Percentiles rank a stretch among this genome's conserved stretches.
These are phyloP conservation scores for Ganoderma sinense DNA, from an alignment of 1,284 basidiomycete species.

Conservation along the genomic window DNA sequence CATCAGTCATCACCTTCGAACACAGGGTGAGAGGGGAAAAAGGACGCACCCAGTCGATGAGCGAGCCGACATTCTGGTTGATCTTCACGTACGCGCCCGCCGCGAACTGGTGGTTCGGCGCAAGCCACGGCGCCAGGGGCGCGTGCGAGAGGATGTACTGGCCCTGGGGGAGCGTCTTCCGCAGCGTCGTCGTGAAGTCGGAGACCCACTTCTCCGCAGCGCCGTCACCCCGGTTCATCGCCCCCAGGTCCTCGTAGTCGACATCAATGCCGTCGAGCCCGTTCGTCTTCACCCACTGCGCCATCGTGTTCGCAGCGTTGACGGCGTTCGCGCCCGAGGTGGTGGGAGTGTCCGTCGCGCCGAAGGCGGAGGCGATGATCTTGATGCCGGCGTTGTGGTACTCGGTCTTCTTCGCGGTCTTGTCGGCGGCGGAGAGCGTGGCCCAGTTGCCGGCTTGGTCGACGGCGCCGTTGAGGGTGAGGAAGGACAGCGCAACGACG, in stretches of 20 bases:
- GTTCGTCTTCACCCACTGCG: conserved; percentile 42
- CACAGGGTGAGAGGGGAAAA: not conserved
- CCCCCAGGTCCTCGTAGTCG: conserved; percentile 62
- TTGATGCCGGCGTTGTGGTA: conserved; percentile 56
- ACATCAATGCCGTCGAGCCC: conserved; percentile 63
- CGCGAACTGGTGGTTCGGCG: conserved; percentile 50
- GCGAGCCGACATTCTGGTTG: conserved; percentile 59
- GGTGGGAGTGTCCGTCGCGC: conserved; percentile 59
- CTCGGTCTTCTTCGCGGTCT: conserved; percentile 47
- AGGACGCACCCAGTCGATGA: conserved; percentile 45
- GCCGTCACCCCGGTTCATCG: conserved; percentile 49
- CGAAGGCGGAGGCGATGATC: conserved; percentile 58
- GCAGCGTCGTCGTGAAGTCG: conserved; percentile 49
- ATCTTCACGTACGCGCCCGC: conserved; percentile 71
- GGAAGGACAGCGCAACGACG: conserved; percentile 28
- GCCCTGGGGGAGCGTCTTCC: conserved; percentile 41
- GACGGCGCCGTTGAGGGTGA: conserved; percentile 19
- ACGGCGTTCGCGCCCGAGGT: conserved; percentile 49
- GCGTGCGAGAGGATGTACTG: conserved; percentile 47
- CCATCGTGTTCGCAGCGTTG: conserved; percentile 53
- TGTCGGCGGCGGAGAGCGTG: conserved; percentile 27
- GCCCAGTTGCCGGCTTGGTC: conserved; percentile 26
- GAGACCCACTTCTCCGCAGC: conserved; percentile 50
- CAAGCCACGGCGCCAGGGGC: conserved; percentile 64
- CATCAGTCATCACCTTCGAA: not conserved